Evolutionary conservation across 257 asterid genomes (phyloP).

Genomic region (Solanum arcanum): DNA sequence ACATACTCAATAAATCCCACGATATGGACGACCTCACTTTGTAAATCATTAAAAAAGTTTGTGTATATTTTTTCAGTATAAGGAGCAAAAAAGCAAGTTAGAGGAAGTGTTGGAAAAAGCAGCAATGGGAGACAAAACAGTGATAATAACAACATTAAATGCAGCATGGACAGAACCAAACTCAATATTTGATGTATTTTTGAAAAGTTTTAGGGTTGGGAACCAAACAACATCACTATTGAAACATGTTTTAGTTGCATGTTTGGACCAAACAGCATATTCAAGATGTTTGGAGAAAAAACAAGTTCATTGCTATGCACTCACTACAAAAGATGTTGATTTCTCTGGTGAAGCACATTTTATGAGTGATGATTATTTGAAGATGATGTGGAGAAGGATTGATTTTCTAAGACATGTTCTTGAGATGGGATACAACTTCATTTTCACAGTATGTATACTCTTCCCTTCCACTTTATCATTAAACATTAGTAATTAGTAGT

Average conservation of each 20-base stretch:
- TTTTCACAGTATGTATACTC: conserved; percentile 35
- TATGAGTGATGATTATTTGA: conserved; percentile 39
- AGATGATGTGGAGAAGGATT: conserved; percentile 59
- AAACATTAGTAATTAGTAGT: too few species aligned
- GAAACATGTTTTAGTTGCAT: conserved; percentile 38
- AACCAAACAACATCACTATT: conserved; percentile 30
- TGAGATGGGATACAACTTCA: conserved; percentile 33
- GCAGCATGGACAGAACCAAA: conserved; percentile 51
- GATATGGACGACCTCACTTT: not conserved
- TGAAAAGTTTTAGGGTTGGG: conserved; percentile 54
- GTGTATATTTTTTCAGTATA: not conserved
- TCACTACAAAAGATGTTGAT: conserved; percentile 32
- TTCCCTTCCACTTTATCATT: not conserved
- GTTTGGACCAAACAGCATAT: conserved; percentile 41
- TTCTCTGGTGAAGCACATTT: conserved; percentile 43
- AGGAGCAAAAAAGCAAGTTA: conserved; percentile 5
- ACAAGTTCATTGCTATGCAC: conserved; percentile 32
- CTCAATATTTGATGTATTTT: conserved; percentile 45
- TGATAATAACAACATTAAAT: conserved; percentile 51
- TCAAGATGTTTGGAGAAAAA: conserved; percentile 25
- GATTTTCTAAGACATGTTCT: conserved; percentile 37
- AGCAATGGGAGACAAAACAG: conserved; percentile 41
- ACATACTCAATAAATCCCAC: not conserved
- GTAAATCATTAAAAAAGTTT: not conserved
- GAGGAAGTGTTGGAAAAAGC: conserved; percentile 24